phyloP scores from a whole-genome alignment of 192 early-diverging fungal species.

The Rhizophagus prolifer region DNA sequence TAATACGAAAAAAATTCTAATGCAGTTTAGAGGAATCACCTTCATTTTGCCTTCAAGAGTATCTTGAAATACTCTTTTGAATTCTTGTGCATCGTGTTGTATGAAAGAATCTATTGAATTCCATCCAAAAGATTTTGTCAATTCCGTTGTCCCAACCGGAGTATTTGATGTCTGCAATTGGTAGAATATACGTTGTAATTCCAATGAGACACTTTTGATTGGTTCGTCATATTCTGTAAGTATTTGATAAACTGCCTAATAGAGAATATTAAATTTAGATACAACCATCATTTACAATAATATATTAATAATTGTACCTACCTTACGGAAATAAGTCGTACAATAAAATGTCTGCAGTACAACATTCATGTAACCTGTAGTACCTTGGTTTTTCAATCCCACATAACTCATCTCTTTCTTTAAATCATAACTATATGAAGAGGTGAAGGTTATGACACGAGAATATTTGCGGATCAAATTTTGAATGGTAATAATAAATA shows the following conservation, averaged over 20 bases:
- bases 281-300: no score
- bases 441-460: constrained; percentile 17
- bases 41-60: constrained; percentile 98
- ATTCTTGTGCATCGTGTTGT: constrained; percentile 99
- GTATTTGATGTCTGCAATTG: constrained; percentile 71
- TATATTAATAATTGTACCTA: constrained; percentile 1
- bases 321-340: constrained; percentile 89
- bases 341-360: constrained; percentile 93
- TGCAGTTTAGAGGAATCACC: constrained; percentile 39
- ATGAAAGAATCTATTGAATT: constrained; percentile 90
- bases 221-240: constrained; percentile 90
- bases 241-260: constrained; percentile 80
- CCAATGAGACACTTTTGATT: constrained; percentile 80
- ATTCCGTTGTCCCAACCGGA: constrained; percentile 88
- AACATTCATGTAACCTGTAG: constrained; percentile 99
- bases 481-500: constrained; percentile 19
- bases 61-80: constrained; percentile 95
- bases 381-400: constrained; percentile 95
- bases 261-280: not conserved
- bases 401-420: constrained; percentile 88
- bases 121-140: constrained; percentile 99
- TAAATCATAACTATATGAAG: constrained; percentile 74
- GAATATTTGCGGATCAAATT: constrained; percentile 12
- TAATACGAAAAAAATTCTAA: not conserved
- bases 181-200: constrained; percentile 94